Percentiles rank a stretch among this genome's conserved stretches.
Conservation (phyloP, 176 grass and related monocot genomes). For the Elaeis guineensis region DNA sequence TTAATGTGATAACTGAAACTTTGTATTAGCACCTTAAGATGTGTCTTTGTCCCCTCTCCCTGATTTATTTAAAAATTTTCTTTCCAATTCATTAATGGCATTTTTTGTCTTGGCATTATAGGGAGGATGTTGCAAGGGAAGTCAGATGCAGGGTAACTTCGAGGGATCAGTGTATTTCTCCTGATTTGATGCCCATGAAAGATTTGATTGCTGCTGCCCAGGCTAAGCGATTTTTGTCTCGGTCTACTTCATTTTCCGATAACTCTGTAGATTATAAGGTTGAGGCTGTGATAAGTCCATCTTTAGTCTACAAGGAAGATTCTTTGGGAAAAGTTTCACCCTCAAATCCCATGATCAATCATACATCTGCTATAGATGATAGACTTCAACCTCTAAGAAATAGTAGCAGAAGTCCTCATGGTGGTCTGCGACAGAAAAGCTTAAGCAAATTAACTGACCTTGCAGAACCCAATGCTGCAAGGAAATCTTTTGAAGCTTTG, state of each 20-base stretch:
- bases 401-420: constrained; percentile 30
- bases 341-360: constrained; percentile 30
- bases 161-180: constrained; percentile 43
- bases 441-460: constrained; percentile 32
- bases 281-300: constrained; percentile 34
- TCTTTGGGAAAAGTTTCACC: constrained; percentile 43
- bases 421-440: constrained; percentile 30
- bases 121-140: constrained; percentile 50
- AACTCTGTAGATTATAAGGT: constrained; percentile 42
- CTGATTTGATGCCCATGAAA: constrained; percentile 53
- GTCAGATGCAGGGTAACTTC: constrained; percentile 20
- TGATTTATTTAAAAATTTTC: not conserved
- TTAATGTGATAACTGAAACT: too few species aligned
- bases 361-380: constrained; percentile 32
- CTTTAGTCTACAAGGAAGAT: constrained; percentile 44
- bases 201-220: constrained; percentile 61
- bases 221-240: constrained; percentile 40
- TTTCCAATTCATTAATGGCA: not conserved
- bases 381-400: constrained; percentile 35
- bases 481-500: constrained; percentile 69
- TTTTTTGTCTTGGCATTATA: constrained; percentile 40
- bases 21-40: too few species aligned
- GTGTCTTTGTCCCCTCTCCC: too few species aligned
- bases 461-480: constrained; percentile 54
- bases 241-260: constrained; percentile 49